These are phyloP conservation scores for Pilaira anomala DNA, from an alignment of 192 early-diverging fungal genomes.

Conservation along the genomic window DNA sequence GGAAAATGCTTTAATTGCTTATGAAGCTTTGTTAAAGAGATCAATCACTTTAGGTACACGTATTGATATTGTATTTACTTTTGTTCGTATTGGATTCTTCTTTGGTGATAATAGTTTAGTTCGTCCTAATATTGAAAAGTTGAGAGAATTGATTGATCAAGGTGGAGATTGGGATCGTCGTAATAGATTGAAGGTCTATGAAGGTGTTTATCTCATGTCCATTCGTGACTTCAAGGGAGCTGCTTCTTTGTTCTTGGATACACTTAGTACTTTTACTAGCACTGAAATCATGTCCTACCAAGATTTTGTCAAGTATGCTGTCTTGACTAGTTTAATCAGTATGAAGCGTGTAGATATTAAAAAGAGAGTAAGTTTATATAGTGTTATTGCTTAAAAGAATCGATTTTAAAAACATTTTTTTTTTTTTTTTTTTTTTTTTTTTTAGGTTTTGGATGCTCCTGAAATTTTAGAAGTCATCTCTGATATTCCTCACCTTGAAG, in stretches of 20 bases:
- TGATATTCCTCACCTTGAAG: constrained; percentile 82
- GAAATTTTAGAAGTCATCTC: constrained; percentile 94
- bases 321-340: constrained; percentile 82
- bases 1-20: constrained; percentile 86
- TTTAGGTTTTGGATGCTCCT: constrained; percentile 85
- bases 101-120: constrained; percentile 81
- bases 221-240: constrained; percentile 96
- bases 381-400: no score
- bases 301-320: constrained; percentile 95
- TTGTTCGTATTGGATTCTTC: constrained; percentile 93
- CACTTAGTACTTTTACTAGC: constrained; percentile 92
- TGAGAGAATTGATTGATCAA: constrained; percentile 88
- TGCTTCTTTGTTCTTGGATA: constrained; percentile 86
- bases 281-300: constrained; percentile 97
- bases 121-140: constrained; percentile 76
- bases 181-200: constrained; percentile 96
- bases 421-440: background rate
- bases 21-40: constrained; percentile 80
- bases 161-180: constrained; percentile 99
- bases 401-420: background rate
- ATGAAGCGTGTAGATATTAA: constrained; percentile 93
- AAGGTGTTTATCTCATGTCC: constrained; percentile 90
- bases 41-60: constrained; percentile 87
- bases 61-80: constrained; percentile 91
- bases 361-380: constrained; percentile 66